Evolutionary conservation across 345 rosid species (phyloP), one percentile per base, ranked within the genome.

Genomic region (Salix purpurea): DNA sequence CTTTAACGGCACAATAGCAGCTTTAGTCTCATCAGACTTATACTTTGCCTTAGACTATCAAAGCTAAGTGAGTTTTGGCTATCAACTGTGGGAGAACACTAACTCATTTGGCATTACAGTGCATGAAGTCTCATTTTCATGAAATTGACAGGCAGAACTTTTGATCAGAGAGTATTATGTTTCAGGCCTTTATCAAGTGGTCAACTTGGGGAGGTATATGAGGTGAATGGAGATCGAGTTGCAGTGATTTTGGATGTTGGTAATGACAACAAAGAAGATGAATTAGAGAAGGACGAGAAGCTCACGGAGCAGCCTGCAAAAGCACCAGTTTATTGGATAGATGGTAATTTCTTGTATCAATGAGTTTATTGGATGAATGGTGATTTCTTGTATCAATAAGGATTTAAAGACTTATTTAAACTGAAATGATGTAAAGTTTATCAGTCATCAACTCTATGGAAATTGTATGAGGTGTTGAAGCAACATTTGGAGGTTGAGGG

Each of bases 181-280:
- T 70, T 74, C 89, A 96, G 99, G 89, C 84, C 86, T 78, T 70
- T 94, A 79, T 80, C 91, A 73, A 87, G 66, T 13, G 99, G 99
- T 79, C 98, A 92, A 79, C 86, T 88, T 48, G 99, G 99, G 72
- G 95, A 88, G 86, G 90, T 96, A 37, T 88, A 83, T 80, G 97
- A 92, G 89, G 92, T 94, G 84, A 87, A 72, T 75, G 93, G 94
- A 70, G 88, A 91, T 74, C 87, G 81, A 15, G 93, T 87, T 72
- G 97, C 92, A 23, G 92, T 96, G 69, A 79, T 94, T 82, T 87
- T 92, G 86, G 99, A 94, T 79, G 73, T 70, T 26, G 56, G 72
- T 76, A 70, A 65, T 71, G 88, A 84, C 74, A 77, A 65, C 62
- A 84, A 87, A 77, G 86, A 80, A 71, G 81, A 58, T 68, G 82